Conservation (phyloP, 2,329 filamentous ascomycete species). For the Rutstroemia sp. region DNA sequence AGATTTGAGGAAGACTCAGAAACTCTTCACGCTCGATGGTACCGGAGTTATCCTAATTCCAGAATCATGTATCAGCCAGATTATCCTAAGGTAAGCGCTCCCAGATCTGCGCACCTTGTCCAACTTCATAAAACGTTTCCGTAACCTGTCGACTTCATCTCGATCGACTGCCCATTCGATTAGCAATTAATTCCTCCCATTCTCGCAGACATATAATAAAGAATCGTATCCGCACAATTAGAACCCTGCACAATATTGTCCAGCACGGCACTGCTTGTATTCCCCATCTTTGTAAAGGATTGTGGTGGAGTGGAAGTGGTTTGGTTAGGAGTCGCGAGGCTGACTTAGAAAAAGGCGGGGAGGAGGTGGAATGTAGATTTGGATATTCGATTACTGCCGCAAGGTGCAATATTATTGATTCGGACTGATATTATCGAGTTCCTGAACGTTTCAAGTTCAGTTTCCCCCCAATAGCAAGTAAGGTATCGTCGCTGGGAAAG, state of each 20-base stretch:
- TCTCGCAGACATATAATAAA: background rate
- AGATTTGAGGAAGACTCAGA: slow-evolving; percentile 92
- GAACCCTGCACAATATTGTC: slow-evolving; percentile 95
- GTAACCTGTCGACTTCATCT: slow-evolving; percentile 90
- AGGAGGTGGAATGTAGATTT: background rate
- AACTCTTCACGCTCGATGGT: slow-evolving; percentile 99
- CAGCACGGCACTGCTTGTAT: slow-evolving; percentile 67
- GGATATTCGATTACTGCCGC: background rate
- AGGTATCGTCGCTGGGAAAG: background rate
- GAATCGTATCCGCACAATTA: slow-evolving; percentile 61
- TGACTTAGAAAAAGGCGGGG: background rate
- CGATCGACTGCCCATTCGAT: slow-evolving; percentile 64
- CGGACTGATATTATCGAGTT: background rate
- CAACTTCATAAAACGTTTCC: slow-evolving; percentile 98
- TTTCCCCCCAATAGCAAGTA: background rate
- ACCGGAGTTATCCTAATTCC: slow-evolving; percentile 82
- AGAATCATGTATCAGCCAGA: slow-evolving; percentile 2
- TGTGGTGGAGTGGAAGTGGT: slow-evolving; percentile 10
- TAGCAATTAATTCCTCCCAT: background rate
- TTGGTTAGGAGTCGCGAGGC: background rate
- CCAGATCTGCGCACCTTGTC: slow-evolving; percentile 65
- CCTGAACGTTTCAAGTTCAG: background rate
- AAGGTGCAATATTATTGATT: background rate
- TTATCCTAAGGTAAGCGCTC: background rate
- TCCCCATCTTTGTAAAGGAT: slow-evolving; percentile 46